Evolutionary conservation across 2,329 filamentous ascomycete species (phyloP).

Genomic region (Paracorniculantispora psalliotae): DNA sequence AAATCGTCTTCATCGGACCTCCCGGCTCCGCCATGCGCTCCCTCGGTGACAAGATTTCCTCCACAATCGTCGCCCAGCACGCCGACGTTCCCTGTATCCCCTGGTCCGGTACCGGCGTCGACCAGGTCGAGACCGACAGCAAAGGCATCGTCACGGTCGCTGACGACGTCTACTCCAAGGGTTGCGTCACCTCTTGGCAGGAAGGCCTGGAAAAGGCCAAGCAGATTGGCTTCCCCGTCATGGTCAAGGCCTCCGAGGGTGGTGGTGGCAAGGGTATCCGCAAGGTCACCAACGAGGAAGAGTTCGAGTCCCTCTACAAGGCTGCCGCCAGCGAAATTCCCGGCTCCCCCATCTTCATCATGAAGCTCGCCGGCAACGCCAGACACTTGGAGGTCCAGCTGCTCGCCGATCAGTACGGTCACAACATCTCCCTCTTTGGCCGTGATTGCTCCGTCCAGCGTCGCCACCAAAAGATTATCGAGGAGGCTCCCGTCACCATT

Average conservation of each 20-base stretch:
- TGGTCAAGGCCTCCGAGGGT: slow-evolving; percentile 99
- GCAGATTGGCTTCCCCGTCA: slow-evolving; percentile 95
- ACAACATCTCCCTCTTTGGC: slow-evolving; percentile 98
- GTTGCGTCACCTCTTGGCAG: slow-evolving; percentile 83
- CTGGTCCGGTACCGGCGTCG: slow-evolving; percentile 95
- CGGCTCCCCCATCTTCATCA: slow-evolving; percentile 98
- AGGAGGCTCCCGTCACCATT: slow-evolving; percentile 96
- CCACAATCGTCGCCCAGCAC: slow-evolving; percentile 97
- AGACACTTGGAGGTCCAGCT: slow-evolving; percentile 96
- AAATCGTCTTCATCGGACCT: slow-evolving; percentile 98
- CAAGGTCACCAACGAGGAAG: slow-evolving; percentile 80
- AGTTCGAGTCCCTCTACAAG: slow-evolving; percentile 85
- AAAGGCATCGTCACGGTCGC: slow-evolving; percentile 88
- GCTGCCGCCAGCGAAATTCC: slow-evolving; percentile 96
- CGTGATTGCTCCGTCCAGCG: slow-evolving; percentile 98
- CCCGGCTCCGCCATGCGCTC: slow-evolving; percentile 98
- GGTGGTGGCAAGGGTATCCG: slow-evolving; percentile 99
- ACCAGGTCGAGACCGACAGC: slow-evolving; percentile 71
- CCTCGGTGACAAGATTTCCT: slow-evolving; percentile 98
- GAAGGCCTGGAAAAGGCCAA: slow-evolving; percentile 83
- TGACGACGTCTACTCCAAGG: slow-evolving; percentile 80
- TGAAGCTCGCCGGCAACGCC: slow-evolving; percentile 97
- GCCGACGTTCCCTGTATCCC: slow-evolving; percentile 94
- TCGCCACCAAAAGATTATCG: slow-evolving; percentile 99
- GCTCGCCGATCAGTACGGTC: slow-evolving; percentile 96